Evolutionary conservation across 2,329 filamentous ascomycete species (phyloP), one percentile per base, ranked within the genome.

Genomic region (Onygenales sp.): DNA sequence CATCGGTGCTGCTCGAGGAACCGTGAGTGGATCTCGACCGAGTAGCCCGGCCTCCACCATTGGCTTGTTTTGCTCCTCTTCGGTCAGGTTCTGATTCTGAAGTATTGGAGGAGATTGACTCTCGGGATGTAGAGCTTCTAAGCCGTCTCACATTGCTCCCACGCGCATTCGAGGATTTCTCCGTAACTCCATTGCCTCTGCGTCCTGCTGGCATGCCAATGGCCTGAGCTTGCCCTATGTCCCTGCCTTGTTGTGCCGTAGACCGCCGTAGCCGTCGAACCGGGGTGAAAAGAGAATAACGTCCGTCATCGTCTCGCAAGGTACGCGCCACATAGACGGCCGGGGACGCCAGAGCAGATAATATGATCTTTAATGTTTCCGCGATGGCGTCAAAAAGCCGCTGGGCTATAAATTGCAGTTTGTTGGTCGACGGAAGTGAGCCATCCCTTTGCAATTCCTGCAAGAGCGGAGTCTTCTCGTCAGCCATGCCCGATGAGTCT

Each of bases 251-350:
- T 8, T 52, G 42, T n/a, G 59, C 56, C 21, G 63, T 55, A 11
- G 59, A 63, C 52, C 61, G 49, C 21, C 55, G 53, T 42, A 57
- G 27, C 41, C 53, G 50, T 43, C 44, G 47, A 31, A 50, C 44
- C 3, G 53, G 55, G 11, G 51, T 49, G n/a, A 57, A 42, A 41
- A 44, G 44, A 10, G 89, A 86, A 67, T 95, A 95, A 50, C 77
- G 77, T 50, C 89, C 89, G 54, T 87, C 75, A 45, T 89, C 84
- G 64, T 94, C 85, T 72, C 87, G 92, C 62, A 97, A 86, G 66
- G 81, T 90, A 59, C 87, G 85, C 56, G 91, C 82, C 53, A 95
- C 72, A 70, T 92, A 96, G 49, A 90, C 80, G 14, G 85, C 87
- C 1, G 92, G 92, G 21, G 86, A 84, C 31, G 86, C 81, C 56